Evolutionary conservation across 352 stramenopile species (phyloP).

Genomic region (Pythium utonaiense): DNA sequence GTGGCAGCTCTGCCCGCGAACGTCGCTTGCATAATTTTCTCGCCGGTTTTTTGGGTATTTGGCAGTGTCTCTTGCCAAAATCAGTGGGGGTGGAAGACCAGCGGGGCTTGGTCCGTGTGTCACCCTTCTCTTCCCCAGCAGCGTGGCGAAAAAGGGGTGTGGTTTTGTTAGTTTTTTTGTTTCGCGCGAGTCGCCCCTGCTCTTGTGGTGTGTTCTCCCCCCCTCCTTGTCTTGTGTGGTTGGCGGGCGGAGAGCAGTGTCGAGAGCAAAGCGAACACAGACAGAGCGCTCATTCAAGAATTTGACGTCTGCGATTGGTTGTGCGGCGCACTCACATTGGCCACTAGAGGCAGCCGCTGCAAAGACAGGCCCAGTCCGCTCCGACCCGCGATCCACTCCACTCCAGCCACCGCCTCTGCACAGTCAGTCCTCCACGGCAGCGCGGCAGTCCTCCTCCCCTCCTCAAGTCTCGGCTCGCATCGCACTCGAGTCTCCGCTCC

Average conservation of each 20-base stretch:
- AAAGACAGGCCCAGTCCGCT: conserved; percentile 20
- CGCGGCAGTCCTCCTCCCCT: too few relatives aligned
- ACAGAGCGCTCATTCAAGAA: conserved; percentile 23
- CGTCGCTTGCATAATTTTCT: conserved; percentile 10
- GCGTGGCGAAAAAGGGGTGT: conserved; percentile 5
- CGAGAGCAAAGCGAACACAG: conserved; percentile 10
- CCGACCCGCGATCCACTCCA: not conserved
- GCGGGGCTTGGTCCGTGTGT: conserved; percentile 7
- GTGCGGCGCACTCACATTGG: conserved; percentile 1
- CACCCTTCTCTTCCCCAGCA: conserved; percentile 3
- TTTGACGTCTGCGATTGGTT: conserved; percentile 21
- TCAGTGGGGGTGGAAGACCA: not conserved
- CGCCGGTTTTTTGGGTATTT: not conserved
- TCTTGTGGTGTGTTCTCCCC: too few relatives aligned
- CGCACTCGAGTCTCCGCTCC: not conserved
- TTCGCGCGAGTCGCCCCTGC: too few relatives aligned
- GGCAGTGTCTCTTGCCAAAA: not conserved
- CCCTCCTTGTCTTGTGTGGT: conserved; percentile 9
- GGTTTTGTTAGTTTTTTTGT: conserved; percentile 13
- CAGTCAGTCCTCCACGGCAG: too few relatives aligned
- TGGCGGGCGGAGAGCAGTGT: conserved; percentile 3
- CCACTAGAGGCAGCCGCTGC: conserved; percentile 17
- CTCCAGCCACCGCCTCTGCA: not conserved
- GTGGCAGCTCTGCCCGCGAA: not conserved
- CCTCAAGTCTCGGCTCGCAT: conserved; percentile 2